Base-by-base conservation (phyloP, 805 yeast genomes). In the Wickerhamiella cacticola region DNA sequence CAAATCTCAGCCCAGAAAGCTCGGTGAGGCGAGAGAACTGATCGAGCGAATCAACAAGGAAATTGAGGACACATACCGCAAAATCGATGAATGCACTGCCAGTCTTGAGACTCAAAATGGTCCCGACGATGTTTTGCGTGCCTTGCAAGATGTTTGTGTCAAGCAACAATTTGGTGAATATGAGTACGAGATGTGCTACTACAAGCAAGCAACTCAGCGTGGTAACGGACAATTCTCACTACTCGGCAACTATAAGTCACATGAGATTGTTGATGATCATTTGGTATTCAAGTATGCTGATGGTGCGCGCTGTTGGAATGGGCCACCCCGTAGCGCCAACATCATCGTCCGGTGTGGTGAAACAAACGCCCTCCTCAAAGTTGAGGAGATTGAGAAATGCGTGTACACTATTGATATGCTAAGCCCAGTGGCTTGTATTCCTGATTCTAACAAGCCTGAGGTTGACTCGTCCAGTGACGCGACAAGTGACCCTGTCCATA, bases 241-340 rank as follows among this genome's bases (percentile, higher is more conserved):
- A 25, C 71, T 84, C 45, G 94, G 94, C 1, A 55, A 51, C 1
- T 48, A 51, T 19, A 48, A 47, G 12, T 52, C 54, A 1, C 66
- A 58, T 41, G 54, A 54, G 23, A 45, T 51, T 10, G 49, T 50
- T 22, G 57, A 56, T 15, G 65, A 61, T 3, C 72, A 76, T 36
- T 59, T 74, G 7, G 64, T 66, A 41, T 70, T 76, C n/a, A 64
- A 64, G 24, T 92, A 70, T 59, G 67, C 63, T 3, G 59, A 68
- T 16, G 98, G 98, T 18, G 79, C 78, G 36, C 74, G 71, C 59
- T 92, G 98, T 64, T 89, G 97, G 96, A 84, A 87, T 61, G 98
- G 98, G 0, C 96, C 96, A 4, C 62, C 68, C 24, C 76, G 98
- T 62, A 73, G 80, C 28, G 88, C 85, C 1, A 65, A 62, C 8